Percentiles rank a stretch among this genome's conserved stretches.
Evolutionary conservation across 202 grass and related monocot species (phyloP).

Genomic region (Tripidium arundinaceum): DNA sequence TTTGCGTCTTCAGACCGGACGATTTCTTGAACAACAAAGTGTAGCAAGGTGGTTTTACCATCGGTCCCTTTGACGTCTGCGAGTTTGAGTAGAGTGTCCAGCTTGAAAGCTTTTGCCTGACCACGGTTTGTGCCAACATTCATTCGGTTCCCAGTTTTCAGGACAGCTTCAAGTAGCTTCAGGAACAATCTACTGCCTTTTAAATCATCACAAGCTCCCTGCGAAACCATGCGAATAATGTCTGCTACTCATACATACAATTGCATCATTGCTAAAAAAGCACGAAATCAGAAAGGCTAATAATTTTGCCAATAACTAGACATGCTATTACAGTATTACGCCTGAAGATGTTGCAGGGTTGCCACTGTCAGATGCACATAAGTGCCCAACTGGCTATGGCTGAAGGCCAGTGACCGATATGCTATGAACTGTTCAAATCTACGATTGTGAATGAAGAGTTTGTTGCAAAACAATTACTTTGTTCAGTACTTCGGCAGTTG

Average conservation of each 20-base stretch:
- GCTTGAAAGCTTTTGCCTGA: slow-evolving; percentile 84
- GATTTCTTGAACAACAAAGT: slow-evolving; percentile 94
- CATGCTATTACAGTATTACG: not conserved
- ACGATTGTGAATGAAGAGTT: not conserved
- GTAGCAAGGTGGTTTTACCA: slow-evolving; percentile 82
- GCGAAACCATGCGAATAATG: not conserved
- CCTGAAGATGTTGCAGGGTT: not conserved
- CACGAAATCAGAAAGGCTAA: not conserved
- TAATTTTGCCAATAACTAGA: not conserved
- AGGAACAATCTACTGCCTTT: slow-evolving; percentile 75
- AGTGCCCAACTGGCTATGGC: not conserved
- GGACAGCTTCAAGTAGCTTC: slow-evolving; percentile 85
- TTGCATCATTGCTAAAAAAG: not conserved
- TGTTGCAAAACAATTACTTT: not conserved
- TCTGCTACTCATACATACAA: not conserved
- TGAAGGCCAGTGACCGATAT: not conserved
- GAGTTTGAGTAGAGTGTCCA: slow-evolving; percentile 88
- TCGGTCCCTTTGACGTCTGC: slow-evolving; percentile 76
- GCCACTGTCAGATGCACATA: not conserved
- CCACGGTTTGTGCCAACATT: slow-evolving; percentile 81
- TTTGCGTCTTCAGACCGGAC: slow-evolving; percentile 63
- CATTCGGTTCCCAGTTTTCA: slow-evolving; percentile 85
- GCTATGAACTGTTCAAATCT: not conserved
- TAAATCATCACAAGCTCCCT: slow-evolving; percentile 90
- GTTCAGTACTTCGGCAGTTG: not conserved